Base-by-base conservation (phyloP, 371 early-diverging fungal species). In the Rhizopus delemar region DNA sequence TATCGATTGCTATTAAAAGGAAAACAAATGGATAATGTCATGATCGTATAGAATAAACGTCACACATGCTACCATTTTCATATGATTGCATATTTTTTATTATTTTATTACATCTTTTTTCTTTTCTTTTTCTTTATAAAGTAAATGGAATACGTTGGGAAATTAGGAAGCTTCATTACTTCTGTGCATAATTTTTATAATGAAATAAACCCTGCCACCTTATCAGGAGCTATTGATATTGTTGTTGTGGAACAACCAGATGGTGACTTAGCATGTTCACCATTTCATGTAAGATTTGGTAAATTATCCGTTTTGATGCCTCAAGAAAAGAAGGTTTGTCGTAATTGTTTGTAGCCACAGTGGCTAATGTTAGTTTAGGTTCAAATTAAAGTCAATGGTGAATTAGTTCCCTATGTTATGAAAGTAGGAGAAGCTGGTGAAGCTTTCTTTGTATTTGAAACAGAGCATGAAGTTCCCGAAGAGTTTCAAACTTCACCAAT, bases 241-340 rank as follows among this genome's bases (percentile, higher is more conserved):
- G 88, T 99, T 8, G 98, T 97, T 11, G 93, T 97, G 11, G 88
- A 95, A 68, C 89, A 87, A 63, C 63, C 77, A 35, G 80, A 90
- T 68, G 97, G 96, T 15, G 85, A 87, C 33, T 75, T 96, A 32
- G 75, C 83, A 8, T 95, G 97, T 70, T 94, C 97, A 7, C 98
- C 99, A 4, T 99, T 99, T 69, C 99, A 99, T 76, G 96, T 99
- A n/a, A 86, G 99, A 38, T 99, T 99, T 70, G 97, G 99, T 11
- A 99, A 97, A 74, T 77, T 99, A 7, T 92, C 93, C 51, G 85
- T 98, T 33, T 83, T 98, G 34, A 82, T 92, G 94, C 33, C 91
- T 78, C 63, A 78, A 59, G 97, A 95, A 60, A 97, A 98, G 70
- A 79, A 85, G 66, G 93, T 91, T 61, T 58, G 41, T 51, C 15